Conservation (phyloP, 352 stramenopile genomes). For the Chrysophaeum taylorii region DNA sequence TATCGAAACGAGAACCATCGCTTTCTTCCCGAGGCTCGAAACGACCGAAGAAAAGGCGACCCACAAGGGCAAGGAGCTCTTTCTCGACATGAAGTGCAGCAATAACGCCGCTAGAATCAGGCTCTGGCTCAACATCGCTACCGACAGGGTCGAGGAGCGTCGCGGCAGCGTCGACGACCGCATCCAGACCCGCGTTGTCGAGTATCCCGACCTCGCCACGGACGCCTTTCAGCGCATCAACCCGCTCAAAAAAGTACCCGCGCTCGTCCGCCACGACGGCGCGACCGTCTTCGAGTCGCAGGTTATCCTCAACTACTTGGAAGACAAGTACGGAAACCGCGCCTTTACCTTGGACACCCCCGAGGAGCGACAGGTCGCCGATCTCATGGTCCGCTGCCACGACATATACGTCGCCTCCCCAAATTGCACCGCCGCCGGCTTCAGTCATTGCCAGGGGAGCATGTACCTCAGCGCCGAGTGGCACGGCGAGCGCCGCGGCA, state of each 20-base stretch:
- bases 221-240: conserved; percentile 23
- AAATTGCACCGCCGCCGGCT: conserved; percentile 35
- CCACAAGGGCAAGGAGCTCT: conserved; percentile 19
- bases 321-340: not conserved
- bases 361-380: conserved; percentile 31
- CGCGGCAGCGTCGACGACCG: not conserved
- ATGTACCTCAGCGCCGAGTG: conserved; percentile 39
- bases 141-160: too few species aligned
- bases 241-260: conserved; percentile 34
- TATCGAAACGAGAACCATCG: conserved; percentile 8
- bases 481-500: conserved; percentile 28
- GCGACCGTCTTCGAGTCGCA: conserved; percentile 42
- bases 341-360: conserved; percentile 27
- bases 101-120: conserved; percentile 37
- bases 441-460: conserved; percentile 36
- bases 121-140: conserved; percentile 27
- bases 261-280: conserved; percentile 23
- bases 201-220: not conserved
- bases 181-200: not conserved
- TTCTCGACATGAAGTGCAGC: conserved; percentile 25
- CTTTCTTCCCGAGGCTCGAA: not conserved
- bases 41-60: too few species aligned
- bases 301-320: conserved; percentile 44
- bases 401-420: conserved; percentile 46
- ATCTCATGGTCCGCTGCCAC: conserved; percentile 39